Percentiles rank a stretch among this genome's conserved stretches.
These are phyloP conservation scores for Onygena corvina DNA, from an alignment of 2,329 filamentous ascomycete species.

Conservation along the genomic window DNA sequence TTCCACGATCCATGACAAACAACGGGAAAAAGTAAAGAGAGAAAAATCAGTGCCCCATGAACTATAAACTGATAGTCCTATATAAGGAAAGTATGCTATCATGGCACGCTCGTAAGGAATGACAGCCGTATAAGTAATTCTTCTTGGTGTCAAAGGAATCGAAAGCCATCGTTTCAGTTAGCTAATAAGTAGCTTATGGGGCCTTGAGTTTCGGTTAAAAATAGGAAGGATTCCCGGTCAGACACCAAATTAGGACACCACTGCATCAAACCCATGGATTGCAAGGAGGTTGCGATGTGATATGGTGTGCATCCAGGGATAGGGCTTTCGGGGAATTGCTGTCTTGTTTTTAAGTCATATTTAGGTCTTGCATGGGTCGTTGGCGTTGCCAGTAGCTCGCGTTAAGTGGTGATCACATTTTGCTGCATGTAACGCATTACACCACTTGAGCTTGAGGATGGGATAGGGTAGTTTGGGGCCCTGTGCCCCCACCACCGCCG, in stretches of 20 bases:
- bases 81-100: too few relatives aligned
- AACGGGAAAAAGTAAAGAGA: neutral
- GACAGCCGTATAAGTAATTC: neutral
- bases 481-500: neutral
- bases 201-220: neutral
- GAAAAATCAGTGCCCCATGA: neutral
- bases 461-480: neutral
- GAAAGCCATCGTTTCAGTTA: neutral
- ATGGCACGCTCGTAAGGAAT: conserved; percentile 1
- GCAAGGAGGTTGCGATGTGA: neutral
- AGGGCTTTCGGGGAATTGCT: conserved; percentile 2
- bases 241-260: neutral
- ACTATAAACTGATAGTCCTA: neutral
- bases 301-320: neutral
- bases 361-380: neutral
- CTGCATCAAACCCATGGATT: conserved; percentile 3
- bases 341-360: neutral
- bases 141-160: neutral
- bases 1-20: conserved; percentile 5
- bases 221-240: neutral
- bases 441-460: neutral
- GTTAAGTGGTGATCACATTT: conserved; percentile 2
- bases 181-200: neutral
- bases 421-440: conserved; percentile 1
- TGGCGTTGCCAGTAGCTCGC: neutral